Conservation (phyloP, 805 yeast species). For the Candida awuae region DNA sequence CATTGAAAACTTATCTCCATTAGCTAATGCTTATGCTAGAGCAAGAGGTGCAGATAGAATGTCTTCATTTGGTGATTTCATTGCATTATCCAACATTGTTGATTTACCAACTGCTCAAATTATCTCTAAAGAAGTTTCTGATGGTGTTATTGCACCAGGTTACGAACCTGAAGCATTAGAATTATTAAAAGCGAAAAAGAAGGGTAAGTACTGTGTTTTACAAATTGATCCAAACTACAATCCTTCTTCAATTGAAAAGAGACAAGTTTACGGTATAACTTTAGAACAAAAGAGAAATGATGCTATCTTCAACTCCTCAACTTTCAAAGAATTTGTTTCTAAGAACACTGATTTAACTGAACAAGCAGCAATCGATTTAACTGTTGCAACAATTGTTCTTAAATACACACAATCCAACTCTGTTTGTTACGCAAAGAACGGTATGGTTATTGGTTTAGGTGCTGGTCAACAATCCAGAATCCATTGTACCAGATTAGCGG, state of each 20-base stretch:
- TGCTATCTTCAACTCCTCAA: constrained; percentile 83
- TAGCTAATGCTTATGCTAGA: constrained; percentile 97
- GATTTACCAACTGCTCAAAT: constrained; percentile 95
- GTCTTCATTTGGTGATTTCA: constrained; percentile 98
- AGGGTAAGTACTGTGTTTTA: constrained; percentile 93
- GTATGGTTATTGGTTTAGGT: constrained; percentile 98
- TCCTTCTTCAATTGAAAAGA: constrained; percentile 74
- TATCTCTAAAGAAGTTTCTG: constrained; percentile 94
- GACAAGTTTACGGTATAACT: constrained; percentile 94
- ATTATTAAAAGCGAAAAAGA: constrained; percentile 84
- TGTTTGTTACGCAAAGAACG: constrained; percentile 96
- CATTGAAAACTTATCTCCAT: constrained; percentile 89
- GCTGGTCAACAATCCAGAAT: constrained; percentile 99
- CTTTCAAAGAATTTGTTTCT: constrained; percentile 89
- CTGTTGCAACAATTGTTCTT: constrained; percentile 94
- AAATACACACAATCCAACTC: constrained; percentile 98
- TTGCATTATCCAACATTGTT: constrained; percentile 93
- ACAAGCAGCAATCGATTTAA: constrained; percentile 87
- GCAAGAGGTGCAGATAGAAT: constrained; percentile 99
- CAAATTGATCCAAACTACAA: constrained; percentile 92
- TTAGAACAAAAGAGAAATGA: constrained; percentile 97
- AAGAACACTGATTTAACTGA: constrained; percentile 79
- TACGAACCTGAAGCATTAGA: constrained; percentile 87
- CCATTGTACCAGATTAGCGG: constrained; percentile 98
- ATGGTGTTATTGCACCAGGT: constrained; percentile 99